These are phyloP conservation scores for Lipomyces sp. DNA, from an alignment of 805 yeast species.

Conservation along the genomic window DNA sequence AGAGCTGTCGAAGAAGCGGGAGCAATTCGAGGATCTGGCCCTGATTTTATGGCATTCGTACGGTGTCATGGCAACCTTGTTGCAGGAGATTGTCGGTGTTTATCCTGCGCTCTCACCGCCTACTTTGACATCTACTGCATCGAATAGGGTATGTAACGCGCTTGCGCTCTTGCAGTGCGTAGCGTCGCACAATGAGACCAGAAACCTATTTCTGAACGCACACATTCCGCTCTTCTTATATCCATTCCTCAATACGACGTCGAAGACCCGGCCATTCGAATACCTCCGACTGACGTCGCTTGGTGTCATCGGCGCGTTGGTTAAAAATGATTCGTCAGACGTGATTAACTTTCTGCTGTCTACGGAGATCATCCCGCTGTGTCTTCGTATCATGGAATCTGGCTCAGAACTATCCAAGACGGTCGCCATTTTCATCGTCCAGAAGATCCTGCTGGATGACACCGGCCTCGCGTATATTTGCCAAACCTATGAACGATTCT, in stretches of 20 bases:
- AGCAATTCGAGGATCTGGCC: slow-evolving; percentile 92
- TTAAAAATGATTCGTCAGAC: slow-evolving; percentile 93
- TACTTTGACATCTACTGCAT: slow-evolving; percentile 77
- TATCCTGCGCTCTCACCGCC: slow-evolving; percentile 91
- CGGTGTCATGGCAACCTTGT: slow-evolving; percentile 90
- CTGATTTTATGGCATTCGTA: slow-evolving; percentile 92
- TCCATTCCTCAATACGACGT: slow-evolving; percentile 90
- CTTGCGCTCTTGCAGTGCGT: slow-evolving; percentile 93
- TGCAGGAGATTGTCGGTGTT: slow-evolving; percentile 88
- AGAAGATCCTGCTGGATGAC: slow-evolving; percentile 89
- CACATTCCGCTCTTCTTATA: slow-evolving; percentile 90
- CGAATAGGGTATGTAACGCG: slow-evolving; percentile 94
- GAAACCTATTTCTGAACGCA: slow-evolving; percentile 81
- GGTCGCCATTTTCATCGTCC: slow-evolving; percentile 94
- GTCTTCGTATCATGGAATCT: slow-evolving; percentile 92
- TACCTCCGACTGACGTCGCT: slow-evolving; percentile 88
- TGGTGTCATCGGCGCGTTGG: slow-evolving; percentile 96
- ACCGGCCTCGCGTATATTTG: slow-evolving; percentile 90
- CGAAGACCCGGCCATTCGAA: slow-evolving; percentile 91
- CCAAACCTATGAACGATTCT: slow-evolving; percentile 92
- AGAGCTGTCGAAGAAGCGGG: slow-evolving; percentile 92
- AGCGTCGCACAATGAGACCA: slow-evolving; percentile 91
- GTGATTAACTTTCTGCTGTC: slow-evolving; percentile 88
- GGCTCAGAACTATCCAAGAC: slow-evolving; percentile 93
- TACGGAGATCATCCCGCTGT: slow-evolving; percentile 96